Percentiles rank a stretch among this genome's conserved stretches.
phyloP scores from a whole-genome alignment of 2,329 filamentous ascomycete genomes.

The Cryphonectria parasitica region DNA sequence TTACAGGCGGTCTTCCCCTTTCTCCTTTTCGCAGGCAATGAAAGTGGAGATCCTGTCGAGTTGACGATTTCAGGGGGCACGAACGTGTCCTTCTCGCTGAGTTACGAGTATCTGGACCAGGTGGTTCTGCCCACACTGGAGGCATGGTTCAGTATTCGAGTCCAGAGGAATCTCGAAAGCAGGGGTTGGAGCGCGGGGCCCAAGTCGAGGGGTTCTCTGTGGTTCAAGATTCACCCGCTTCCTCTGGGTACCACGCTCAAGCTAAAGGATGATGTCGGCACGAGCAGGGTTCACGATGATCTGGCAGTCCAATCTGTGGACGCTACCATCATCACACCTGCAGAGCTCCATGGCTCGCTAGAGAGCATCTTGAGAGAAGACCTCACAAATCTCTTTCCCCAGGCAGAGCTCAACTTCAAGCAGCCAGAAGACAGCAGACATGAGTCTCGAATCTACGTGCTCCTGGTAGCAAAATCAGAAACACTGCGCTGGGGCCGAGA shows the following conservation, averaged over 20 bases:
- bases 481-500: slow-evolving; percentile 55
- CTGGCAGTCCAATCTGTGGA: slow-evolving; percentile 51
- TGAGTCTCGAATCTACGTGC: slow-evolving; percentile 56
- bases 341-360: slow-evolving; percentile 46
- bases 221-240: slow-evolving; percentile 50
- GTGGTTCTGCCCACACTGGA: slow-evolving; percentile 60
- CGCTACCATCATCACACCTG: slow-evolving; percentile 55
- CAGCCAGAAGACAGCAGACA: slow-evolving; percentile 56
- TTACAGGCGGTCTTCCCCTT: slow-evolving; percentile 65
- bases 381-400: slow-evolving; percentile 48
- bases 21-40: slow-evolving; percentile 57
- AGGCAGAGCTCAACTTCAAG: slow-evolving; percentile 49
- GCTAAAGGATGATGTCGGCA: slow-evolving; percentile 35
- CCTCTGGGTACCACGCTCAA: slow-evolving; percentile 40
- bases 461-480: slow-evolving; percentile 59
- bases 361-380: slow-evolving; percentile 44
- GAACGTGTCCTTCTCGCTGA: slow-evolving; percentile 60
- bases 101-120: slow-evolving; percentile 67
- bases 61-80: slow-evolving; percentile 62
- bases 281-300: slow-evolving; percentile 24
- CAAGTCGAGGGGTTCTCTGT: slow-evolving; percentile 45
- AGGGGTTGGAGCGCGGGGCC: slow-evolving; percentile 57
- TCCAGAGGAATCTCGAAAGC: slow-evolving; percentile 48
- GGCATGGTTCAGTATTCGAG: slow-evolving; percentile 51
- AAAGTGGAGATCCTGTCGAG: slow-evolving; percentile 47